Conservation (phyloP, 148 eudicot species). For the Silene uniflora region DNA sequence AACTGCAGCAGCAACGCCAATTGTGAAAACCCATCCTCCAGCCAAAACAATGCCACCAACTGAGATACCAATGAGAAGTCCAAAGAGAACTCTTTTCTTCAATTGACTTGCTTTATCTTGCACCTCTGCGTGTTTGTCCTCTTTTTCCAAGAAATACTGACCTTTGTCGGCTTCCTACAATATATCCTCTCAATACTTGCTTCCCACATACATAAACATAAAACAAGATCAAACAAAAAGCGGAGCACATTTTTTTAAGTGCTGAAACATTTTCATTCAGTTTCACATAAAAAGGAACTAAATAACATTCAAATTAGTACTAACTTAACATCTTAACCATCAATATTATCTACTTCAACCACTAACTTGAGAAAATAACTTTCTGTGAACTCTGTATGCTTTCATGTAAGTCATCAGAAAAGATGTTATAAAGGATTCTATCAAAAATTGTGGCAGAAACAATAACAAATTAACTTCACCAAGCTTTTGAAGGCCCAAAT, state of each 20-base stretch:
- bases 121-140: conserved; percentile 33
- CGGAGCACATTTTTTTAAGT: not conserved
- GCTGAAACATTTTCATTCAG: not conserved
- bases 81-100: conserved; percentile 70
- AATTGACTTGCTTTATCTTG: conserved; percentile 55
- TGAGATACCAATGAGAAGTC: conserved; percentile 73
- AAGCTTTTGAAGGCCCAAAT: not conserved
- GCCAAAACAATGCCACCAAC: conserved; percentile 73
- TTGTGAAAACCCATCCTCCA: conserved; percentile 93
- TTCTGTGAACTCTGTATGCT: not conserved
- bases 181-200: conserved; percentile 36
- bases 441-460: not conserved
- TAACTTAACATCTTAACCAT: not conserved
- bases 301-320: not conserved
- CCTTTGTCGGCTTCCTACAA: conserved; percentile 50
- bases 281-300: not conserved
- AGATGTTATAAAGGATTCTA: not conserved
- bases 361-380: not conserved
- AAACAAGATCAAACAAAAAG: not conserved
- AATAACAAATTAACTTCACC: not conserved
- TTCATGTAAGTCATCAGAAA: not conserved
- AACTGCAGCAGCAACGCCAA: conserved; percentile 64
- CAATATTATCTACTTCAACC: conserved; percentile 1
- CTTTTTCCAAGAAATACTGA: conserved; percentile 29
- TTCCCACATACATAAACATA: conserved; percentile 13